Conservation (phyloP, 2,329 filamentous ascomycete genomes). For the Fusarium sp. region DNA sequence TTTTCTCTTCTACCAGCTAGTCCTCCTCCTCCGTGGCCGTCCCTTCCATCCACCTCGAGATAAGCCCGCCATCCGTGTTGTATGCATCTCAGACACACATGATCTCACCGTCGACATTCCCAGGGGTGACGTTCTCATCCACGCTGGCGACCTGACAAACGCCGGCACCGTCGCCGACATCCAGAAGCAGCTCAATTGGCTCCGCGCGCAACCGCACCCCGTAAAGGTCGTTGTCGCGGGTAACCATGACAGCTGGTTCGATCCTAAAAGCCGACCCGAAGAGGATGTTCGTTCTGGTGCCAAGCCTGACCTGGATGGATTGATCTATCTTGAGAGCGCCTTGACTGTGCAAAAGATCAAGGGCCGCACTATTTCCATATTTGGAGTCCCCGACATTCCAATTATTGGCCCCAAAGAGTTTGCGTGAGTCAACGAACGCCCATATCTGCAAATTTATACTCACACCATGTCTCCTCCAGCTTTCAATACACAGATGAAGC, state of each 20-base stretch:
- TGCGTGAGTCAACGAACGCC: slow-evolving; percentile 56
- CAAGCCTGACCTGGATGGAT: slow-evolving; percentile 72
- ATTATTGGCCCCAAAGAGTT: slow-evolving; percentile 77
- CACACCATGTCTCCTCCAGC: slow-evolving; percentile 46
- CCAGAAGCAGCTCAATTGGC: slow-evolving; percentile 87
- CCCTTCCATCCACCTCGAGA: slow-evolving; percentile 70
- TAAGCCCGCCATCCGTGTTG: slow-evolving; percentile 74
- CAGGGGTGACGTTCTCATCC: slow-evolving; percentile 85
- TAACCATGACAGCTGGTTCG: slow-evolving; percentile 91
- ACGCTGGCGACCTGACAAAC: slow-evolving; percentile 87
- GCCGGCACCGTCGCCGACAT: slow-evolving; percentile 78
- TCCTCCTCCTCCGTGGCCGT: slow-evolving; percentile 76
- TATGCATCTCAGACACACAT: slow-evolving; percentile 94
- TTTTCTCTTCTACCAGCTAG: slow-evolving; percentile 70
- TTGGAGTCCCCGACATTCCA: slow-evolving; percentile 86
- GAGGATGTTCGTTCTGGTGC: slow-evolving; percentile 66
- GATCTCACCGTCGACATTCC: slow-evolving; percentile 73
- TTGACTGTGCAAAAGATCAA: slow-evolving; percentile 73
- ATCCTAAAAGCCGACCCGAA: slow-evolving; percentile 69
- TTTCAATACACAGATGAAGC: slow-evolving; percentile 78
- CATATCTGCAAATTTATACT: neutral
- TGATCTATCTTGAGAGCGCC: slow-evolving; percentile 82
- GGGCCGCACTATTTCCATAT: slow-evolving; percentile 69
- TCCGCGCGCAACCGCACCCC: slow-evolving; percentile 77
- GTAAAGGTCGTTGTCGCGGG: slow-evolving; percentile 88